Conservation (phyloP, 768 basidiomycete genomes). For the Kwoniella mangroviensis region DNA sequence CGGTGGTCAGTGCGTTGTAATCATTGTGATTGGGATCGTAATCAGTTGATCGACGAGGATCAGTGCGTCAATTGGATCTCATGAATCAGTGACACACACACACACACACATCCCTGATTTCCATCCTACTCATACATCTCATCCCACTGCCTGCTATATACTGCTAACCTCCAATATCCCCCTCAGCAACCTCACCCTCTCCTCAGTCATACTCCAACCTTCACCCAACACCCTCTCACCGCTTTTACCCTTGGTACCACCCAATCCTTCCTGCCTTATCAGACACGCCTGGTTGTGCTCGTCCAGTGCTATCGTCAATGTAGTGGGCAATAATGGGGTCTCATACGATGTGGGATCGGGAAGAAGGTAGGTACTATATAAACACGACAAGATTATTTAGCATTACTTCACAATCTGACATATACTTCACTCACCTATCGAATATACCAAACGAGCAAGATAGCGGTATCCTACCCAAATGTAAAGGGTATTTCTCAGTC, state of each 20-base stretch:
- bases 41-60: too few species aligned
- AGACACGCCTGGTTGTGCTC: constrained; percentile 37
- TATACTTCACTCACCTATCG: constrained; percentile 67
- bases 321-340: constrained; percentile 78
- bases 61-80: too few species aligned
- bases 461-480: constrained; percentile 57
- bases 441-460: constrained; percentile 77
- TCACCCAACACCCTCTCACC: constrained; percentile 45
- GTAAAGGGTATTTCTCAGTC: constrained; percentile 42
- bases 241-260: constrained; percentile 49
- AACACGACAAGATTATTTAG: neutral
- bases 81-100: too few species aligned
- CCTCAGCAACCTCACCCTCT: constrained; percentile 41
- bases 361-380: constrained; percentile 67
- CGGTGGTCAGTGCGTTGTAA: neutral
- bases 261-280: constrained; percentile 51
- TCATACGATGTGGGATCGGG: constrained; percentile 83
- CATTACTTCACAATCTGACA: too few species aligned
- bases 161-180: constrained; percentile 34
- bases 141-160: neutral
- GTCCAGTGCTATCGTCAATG: constrained; percentile 55
- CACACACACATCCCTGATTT: too few species aligned
- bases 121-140: too few species aligned
- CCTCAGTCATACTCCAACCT: constrained; percentile 44
- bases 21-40: neutral